Percentiles rank a stretch among this genome's conserved stretches.
These are phyloP conservation scores for Hysterangium stoloniferum DNA, from an alignment of 768 basidiomycete genomes.

Conservation along the genomic window DNA sequence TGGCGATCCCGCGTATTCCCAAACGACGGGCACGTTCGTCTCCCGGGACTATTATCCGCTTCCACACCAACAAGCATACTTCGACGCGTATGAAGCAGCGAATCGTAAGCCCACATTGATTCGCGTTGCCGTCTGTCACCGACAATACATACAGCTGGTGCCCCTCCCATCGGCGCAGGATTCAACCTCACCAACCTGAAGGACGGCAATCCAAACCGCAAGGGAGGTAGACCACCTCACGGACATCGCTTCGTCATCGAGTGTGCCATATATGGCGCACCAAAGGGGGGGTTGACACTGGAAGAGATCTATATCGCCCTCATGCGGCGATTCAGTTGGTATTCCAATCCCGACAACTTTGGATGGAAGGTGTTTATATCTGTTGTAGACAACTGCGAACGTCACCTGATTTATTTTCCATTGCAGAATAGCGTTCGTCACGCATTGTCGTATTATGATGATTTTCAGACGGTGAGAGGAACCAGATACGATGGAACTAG, in stretches of 20 bases:
- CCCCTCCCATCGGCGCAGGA: neutral
- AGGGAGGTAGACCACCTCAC: neutral
- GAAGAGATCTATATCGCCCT: constrained; percentile 54
- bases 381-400: neutral
- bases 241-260: constrained; percentile 30
- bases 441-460: neutral
- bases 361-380: neutral
- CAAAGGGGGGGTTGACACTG: constrained; percentile 44
- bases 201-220: neutral
- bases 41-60: neutral
- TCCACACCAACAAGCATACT: neutral
- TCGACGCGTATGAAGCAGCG: neutral
- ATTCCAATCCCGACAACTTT: neutral
- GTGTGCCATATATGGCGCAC: constrained; percentile 59
- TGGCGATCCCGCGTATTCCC: neutral
- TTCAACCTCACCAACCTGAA: neutral
- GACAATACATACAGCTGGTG: neutral
- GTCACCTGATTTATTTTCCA: neutral
- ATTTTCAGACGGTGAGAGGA: neutral
- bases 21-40: neutral
- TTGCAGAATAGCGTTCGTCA: neutral
- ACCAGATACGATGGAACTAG: neutral
- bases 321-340: constrained; percentile 42
- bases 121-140: neutral
- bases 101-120: neutral